Base-by-base conservation (phyloP, 139 green algal genomes). In the Chlorella ohadii region DNA sequence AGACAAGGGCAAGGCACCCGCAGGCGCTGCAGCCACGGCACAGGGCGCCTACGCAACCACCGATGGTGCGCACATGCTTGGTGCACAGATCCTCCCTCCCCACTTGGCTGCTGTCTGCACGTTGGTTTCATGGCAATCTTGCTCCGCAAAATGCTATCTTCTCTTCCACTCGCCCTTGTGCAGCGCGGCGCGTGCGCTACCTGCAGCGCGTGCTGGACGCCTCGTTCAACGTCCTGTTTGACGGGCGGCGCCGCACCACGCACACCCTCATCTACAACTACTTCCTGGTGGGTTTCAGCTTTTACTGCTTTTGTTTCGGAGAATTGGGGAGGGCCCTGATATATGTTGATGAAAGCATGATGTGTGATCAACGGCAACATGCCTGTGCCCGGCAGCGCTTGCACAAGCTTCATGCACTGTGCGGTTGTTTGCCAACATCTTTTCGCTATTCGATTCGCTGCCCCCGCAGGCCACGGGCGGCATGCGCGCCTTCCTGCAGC, bases 191-290 rank as follows among this genome's bases (percentile, higher is more conserved):
- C 47, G 72, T 77, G 34, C 73, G 82, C 44, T 89, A 89, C 75
- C 61, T 89, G 61, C 68, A 72, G 47, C 85, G 85, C 12, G 85
- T 87, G 68, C 63, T 91, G n/a, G 95, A 98, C 31, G 92, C 95
- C 72, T 81, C 91, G 13, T 79, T 85, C 41, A 78, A 91, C 72
- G 81, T 98, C 63, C 86, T 98, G n/a, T 93, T 98, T 81, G 95
- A 98, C 81, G 71, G 76, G 22, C 90, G 95, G 38, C 90, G 95
- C 22, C 87, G 90, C 72, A 96, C 90, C 66, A 96, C 91, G 87
- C 97, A 98, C 85, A 89, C 89, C 39, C 89, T 97, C 64, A 81
- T 98, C 41, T 86, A 98, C 66, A 96, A 95, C 76, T 82, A 82
- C 38, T 96, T 95, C n/a, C 77, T 91, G 72, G 76, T 71, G 33